These are phyloP conservation scores for Tolypocladium guangdongense DNA, from an alignment of 2,329 filamentous ascomycete genomes.

Conservation along the genomic window DNA sequence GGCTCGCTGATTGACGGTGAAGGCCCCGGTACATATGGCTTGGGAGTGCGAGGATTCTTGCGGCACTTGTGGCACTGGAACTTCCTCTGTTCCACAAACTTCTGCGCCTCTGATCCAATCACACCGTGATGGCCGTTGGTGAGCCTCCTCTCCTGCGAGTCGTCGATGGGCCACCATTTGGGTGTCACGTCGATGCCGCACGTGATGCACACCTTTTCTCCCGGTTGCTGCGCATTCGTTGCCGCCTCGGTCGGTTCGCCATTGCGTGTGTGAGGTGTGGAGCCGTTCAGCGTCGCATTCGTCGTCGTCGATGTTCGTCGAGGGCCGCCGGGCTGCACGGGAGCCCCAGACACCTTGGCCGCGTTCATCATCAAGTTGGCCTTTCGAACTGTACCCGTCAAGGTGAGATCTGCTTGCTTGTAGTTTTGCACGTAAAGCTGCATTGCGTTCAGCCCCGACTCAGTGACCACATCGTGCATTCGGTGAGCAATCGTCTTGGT, in stretches of 20 bases:
- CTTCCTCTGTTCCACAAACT: conserved; percentile 47
- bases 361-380: conserved; percentile 65
- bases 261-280: conserved; percentile 11
- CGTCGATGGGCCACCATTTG: conserved; percentile 57
- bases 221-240: conserved; percentile 21
- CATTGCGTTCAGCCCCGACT: conserved; percentile 64
- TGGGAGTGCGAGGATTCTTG: conserved; percentile 39
- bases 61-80: conserved; percentile 71
- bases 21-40: conserved; percentile 11
- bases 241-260: conserved; percentile 15
- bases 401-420: conserved; percentile 84
- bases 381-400: conserved; percentile 89
- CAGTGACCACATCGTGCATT: conserved; percentile 65
- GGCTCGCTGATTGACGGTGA: conserved; percentile 10
- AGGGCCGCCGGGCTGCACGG: conserved; percentile 20
- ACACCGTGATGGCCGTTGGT: conserved; percentile 39
- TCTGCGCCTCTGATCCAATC: conserved; percentile 44
- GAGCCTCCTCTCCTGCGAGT: conserved; percentile 38
- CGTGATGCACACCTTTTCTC: conserved; percentile 49
- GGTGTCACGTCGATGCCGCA: conserved; percentile 62
- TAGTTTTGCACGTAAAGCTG: conserved; percentile 82
- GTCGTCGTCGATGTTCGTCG: conserved; percentile 47
- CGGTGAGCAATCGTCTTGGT: conserved; percentile 63
- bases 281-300: conserved; percentile 11
- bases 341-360: conserved; percentile 39